Conservation (phyloP, 2,329 filamentous ascomycete species). For the Trichoderma gracile region DNA sequence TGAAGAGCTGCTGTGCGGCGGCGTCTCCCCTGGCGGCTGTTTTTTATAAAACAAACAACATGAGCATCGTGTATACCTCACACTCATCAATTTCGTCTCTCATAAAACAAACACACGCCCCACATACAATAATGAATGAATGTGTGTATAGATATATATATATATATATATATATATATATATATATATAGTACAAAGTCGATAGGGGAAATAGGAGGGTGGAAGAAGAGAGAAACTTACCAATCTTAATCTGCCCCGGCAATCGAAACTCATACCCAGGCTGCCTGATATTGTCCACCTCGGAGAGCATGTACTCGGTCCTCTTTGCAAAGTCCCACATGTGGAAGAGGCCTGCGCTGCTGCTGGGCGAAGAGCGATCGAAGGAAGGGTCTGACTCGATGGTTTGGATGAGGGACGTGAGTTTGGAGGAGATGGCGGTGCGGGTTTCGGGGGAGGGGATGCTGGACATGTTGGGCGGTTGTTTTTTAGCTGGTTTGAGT, state of each 20-base stretch:
- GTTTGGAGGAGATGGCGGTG: conserved; percentile 32
- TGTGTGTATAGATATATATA: too few species aligned
- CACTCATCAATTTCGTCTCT: too few species aligned
- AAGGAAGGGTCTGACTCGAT: conserved; percentile 37
- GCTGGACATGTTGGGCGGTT: background rate
- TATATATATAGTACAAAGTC: too few species aligned
- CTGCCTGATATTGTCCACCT: conserved; percentile 43
- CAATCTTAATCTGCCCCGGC: conserved; percentile 36
- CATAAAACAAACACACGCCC: too few species aligned
- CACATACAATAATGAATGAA: too few species aligned
- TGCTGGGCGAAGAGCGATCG: conserved; percentile 31
- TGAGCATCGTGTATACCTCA: too few species aligned
- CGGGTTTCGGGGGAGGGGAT: conserved; percentile 33
- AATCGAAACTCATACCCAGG: conserved; percentile 36
- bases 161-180: too few species aligned
- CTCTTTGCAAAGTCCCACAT: conserved; percentile 47
- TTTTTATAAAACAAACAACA: too few species aligned
- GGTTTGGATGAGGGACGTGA: conserved; percentile 35
- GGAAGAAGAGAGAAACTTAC: background rate
- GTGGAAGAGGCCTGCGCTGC: conserved; percentile 41
- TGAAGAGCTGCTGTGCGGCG: conserved; percentile 34
- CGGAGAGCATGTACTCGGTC: conserved; percentile 45
- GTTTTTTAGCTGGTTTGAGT: too few species aligned
- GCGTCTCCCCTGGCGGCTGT: conserved; percentile 24
- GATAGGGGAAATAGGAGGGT: too few species aligned